Base-by-base conservation (phyloP, 208 protist species). In the Entamoeba histolytica region DNA sequence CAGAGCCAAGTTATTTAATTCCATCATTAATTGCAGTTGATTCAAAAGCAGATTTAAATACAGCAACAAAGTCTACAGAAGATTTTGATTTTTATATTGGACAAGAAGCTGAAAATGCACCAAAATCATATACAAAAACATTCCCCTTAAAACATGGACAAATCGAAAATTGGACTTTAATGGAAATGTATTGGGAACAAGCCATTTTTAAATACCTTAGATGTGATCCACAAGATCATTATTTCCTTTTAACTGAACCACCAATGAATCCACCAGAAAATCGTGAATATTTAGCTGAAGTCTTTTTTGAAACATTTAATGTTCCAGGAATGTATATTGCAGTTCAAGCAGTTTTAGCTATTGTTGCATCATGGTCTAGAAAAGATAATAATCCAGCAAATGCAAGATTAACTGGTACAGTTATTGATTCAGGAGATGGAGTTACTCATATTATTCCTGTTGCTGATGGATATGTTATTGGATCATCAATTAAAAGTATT, bases 271-370 rank as follows among this genome's bases (percentile, higher is more conserved):
- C 98, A 31, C 98, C 98, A 31, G 98, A 98, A 95, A 99, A 99
- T 95, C 97, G 97, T 93, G 98, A 99, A 96, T 97, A 97, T 91
- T 98, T 97, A 3, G 98, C 98, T 28, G 98, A 99, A 94, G 97
- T 99, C 92, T 98, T 99, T 97, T 99, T 99, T 94, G 98, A 99
- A 95, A 98, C 98, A 6, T 99, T 99, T 95, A 99, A 99, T 94
- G 98, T 99, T 55, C 96, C 96, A 50, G 97, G 97, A 49, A 96
- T 99, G 39, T 98, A 98, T 95, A 98, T 99, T 95, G 98, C 97
- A 39, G 97, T 99, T 19, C 98, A 98, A 95, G 92, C 93, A 35
- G 73, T 93, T n/a, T 93, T 94, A 35, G n/a, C 93, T 49, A 47
- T 94, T 47, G n/a, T 39, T 31, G 91, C 93, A 14, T 92, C 93